phyloP scores from a whole-genome alignment of 345 rosid genomes.

The Hibiscus mutabilis region DNA sequence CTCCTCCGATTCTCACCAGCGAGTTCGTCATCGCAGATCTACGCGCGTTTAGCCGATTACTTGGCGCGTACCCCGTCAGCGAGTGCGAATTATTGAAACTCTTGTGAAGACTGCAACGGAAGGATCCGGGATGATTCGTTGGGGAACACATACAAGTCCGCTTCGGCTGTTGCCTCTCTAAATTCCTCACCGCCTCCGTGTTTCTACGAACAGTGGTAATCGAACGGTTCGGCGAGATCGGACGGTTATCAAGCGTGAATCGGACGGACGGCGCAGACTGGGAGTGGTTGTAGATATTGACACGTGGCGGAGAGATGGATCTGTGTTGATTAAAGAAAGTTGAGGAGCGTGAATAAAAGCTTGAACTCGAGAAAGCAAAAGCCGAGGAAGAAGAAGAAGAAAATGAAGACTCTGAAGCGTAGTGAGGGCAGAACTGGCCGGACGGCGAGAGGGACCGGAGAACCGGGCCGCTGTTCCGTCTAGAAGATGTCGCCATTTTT shows the following conservation, averaged over 20 bases:
- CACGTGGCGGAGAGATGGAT: conserved; percentile 52
- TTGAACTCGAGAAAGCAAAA: conserved; percentile 42
- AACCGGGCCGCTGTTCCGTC: conserved; percentile 33
- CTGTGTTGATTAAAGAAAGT: conserved; percentile 30
- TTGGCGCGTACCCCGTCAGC: conserved; percentile 27
- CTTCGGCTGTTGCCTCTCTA: conserved; percentile 22
- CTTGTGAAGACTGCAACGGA: conserved; percentile 73
- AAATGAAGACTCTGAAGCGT: conserved; percentile 10
- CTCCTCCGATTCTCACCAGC: conserved; percentile 58
- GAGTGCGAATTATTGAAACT: conserved; percentile 13
- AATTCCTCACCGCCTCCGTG: conserved; percentile 24
- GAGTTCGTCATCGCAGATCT: conserved; percentile 75
- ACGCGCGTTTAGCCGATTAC: conserved; percentile 47
- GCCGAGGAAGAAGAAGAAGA: conserved; percentile 32
- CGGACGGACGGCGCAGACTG: conserved; percentile 30
- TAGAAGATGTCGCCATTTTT: conserved; percentile 47
- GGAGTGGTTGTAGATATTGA: conserved; percentile 26
- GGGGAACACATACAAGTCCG: conserved; percentile 67
- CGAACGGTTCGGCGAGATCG: conserved; percentile 46
- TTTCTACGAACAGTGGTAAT: conserved; percentile 25
- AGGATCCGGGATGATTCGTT: conserved; percentile 68
- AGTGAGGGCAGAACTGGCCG: conserved; percentile 28
- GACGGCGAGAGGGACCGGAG: conserved; percentile 38
- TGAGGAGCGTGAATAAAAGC: conserved; percentile 42
- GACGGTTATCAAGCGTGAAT: conserved; percentile 30